phyloP scores from a whole-genome alignment of 306 rosid species.

The Ziziphus jujuba region DNA sequence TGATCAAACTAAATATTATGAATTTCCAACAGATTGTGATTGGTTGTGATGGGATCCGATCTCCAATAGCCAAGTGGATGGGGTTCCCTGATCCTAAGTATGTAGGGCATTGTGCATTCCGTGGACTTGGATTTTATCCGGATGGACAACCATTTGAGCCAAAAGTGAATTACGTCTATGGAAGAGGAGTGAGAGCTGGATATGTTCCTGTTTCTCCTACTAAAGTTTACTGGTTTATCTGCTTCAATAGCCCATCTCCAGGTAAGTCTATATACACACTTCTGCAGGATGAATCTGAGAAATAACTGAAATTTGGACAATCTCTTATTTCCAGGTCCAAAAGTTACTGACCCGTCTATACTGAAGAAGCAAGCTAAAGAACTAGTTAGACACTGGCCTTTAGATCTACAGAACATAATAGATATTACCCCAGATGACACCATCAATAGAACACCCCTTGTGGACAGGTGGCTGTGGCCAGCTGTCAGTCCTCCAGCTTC shows the following conservation, averaged over 20 bases:
- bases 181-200: conserved; percentile 81
- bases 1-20: not conserved
- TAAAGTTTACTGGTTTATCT: conserved; percentile 92
- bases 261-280: conserved; percentile 34
- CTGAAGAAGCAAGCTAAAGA: conserved; percentile 70
- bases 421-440: conserved; percentile 71
- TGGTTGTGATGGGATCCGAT: conserved; percentile 87
- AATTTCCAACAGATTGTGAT: conserved; percentile 60
- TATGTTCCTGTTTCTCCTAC: conserved; percentile 83
- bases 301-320: not conserved
- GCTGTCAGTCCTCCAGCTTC: conserved; percentile 62
- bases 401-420: conserved; percentile 46
- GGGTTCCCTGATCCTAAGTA: conserved; percentile 70
- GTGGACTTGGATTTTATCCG: conserved; percentile 70
- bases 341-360: conserved; percentile 45
- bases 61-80: conserved; percentile 88
- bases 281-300: not conserved
- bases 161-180: conserved; percentile 65
- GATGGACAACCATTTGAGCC: conserved; percentile 66
- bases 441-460: conserved; percentile 64
- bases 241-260: conserved; percentile 76
- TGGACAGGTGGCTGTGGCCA: conserved; percentile 91
- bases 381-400: conserved; percentile 60
- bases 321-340: conserved; percentile 52
- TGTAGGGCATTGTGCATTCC: conserved; percentile 71